A percentile compares a stretch with the other conserved stretches of the same genome.
Conservation (phyloP, 805 yeast species). For the Yarrowia alimentaria region DNA sequence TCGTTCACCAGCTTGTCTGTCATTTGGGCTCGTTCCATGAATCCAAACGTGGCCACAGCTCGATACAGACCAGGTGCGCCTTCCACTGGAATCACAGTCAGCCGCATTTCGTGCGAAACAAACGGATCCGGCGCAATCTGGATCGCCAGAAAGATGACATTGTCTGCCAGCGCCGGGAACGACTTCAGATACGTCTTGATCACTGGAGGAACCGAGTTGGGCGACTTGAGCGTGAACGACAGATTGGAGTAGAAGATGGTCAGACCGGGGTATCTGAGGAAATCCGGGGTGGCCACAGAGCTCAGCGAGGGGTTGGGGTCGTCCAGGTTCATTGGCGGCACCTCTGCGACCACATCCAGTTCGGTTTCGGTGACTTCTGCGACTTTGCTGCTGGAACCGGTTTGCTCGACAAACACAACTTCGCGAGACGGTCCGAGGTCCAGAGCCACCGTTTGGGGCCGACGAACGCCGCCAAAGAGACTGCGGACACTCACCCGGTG, state of each 20-base stretch:
- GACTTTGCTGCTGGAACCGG: neutral
- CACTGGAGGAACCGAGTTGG: conserved; percentile 16
- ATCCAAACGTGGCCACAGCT: conserved; percentile 13
- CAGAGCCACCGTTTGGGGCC: neutral
- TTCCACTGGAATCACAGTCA: neutral
- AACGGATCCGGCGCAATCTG: neutral
- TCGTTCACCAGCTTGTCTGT: conserved; percentile 21
- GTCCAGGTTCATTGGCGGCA: too few relatives aligned
- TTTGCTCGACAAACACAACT: conserved; percentile 8
- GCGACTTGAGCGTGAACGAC: conserved; percentile 15
- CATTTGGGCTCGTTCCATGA: conserved; percentile 13
- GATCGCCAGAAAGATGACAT: conserved; percentile 11
- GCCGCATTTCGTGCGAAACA: neutral
- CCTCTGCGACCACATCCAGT: neutral
- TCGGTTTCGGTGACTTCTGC: too few relatives aligned
- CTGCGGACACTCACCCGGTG: conserved; percentile 9
- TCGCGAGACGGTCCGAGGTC: neutral
- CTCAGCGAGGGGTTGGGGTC: too few relatives aligned
- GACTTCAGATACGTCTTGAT: conserved; percentile 20
- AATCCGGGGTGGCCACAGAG: neutral
- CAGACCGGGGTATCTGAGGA: conserved; percentile 6
- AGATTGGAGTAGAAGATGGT: conserved; percentile 23
- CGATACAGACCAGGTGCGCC: conserved; percentile 7
- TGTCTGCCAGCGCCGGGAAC: conserved; percentile 11
- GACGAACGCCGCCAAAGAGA: conserved; percentile 1